These are phyloP conservation scores for Toxoplasma gondii DNA, from an alignment of 169 alveolate genomes.

Conservation along the genomic window DNA sequence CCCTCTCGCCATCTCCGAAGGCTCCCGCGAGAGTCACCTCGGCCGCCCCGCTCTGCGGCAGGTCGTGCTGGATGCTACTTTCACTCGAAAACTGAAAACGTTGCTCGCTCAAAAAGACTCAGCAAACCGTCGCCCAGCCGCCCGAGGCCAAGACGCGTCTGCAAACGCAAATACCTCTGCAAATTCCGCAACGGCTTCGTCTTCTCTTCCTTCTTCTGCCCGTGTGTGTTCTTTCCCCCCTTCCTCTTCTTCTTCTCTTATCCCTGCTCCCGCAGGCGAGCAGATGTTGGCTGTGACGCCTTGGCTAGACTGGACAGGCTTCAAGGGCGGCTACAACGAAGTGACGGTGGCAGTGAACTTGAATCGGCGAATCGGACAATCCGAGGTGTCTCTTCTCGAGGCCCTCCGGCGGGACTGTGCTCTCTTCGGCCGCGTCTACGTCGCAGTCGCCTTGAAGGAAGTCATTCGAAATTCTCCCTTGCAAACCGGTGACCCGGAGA, in stretches of 20 bases:
- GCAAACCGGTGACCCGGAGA: background rate
- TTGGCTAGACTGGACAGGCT: background rate
- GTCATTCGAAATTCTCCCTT: background rate
- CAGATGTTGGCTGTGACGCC: background rate
- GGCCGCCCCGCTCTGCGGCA: background rate
- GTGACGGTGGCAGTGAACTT: background rate
- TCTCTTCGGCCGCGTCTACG: background rate
- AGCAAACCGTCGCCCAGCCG: background rate
- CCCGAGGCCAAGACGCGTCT: background rate
- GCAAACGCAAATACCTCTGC: background rate
- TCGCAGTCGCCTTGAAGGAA: background rate
- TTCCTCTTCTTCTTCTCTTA: no score
- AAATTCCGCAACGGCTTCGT: background rate
- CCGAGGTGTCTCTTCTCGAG: background rate
- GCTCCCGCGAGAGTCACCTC: background rate
- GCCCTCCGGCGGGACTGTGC: background rate
- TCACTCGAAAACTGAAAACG: background rate
- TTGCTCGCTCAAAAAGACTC: background rate
- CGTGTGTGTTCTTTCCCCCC: no score
- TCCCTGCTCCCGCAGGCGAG: no score
- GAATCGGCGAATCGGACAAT: background rate
- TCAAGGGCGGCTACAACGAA: background rate
- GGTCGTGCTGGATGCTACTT: background rate
- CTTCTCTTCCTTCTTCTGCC: no score
- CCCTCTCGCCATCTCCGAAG: background rate